Conservation (phyloP, 805 yeast genomes). For the Wickerhamomyces queroliae region DNA sequence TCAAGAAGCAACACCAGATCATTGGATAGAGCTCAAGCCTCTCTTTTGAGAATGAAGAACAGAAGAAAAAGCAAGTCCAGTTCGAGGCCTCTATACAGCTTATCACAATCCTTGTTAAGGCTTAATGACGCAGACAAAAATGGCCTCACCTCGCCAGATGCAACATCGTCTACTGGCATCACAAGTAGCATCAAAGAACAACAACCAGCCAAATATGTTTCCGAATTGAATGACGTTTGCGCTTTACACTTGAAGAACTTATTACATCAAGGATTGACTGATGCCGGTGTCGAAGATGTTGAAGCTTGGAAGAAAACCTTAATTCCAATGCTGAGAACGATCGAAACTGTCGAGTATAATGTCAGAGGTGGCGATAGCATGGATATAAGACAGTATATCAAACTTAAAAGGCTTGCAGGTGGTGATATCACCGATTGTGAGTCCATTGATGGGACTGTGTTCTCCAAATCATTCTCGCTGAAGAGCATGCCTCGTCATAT, state of each 20-base stretch:
- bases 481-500: constrained; percentile 69
- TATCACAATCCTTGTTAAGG: constrained; percentile 13
- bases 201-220: constrained; percentile 9
- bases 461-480: constrained; percentile 77
- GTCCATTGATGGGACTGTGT: constrained; percentile 72
- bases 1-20: constrained; percentile 39
- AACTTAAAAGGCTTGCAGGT: constrained; percentile 80
- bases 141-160: constrained; percentile 25
- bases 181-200: constrained; percentile 2
- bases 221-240: constrained; percentile 31
- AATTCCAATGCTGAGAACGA: constrained; percentile 42
- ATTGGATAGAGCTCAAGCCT: constrained; percentile 60
- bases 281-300: constrained; percentile 45
- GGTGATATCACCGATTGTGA: constrained; percentile 56
- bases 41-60: constrained; percentile 52
- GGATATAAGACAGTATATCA: constrained; percentile 85
- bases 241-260: constrained; percentile 41
- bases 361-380: constrained; percentile 62
- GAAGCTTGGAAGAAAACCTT: constrained; percentile 58
- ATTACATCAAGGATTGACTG: constrained; percentile 54
- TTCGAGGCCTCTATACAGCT: constrained; percentile 25
- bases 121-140: constrained; percentile 6
- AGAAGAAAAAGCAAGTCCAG: constrained; percentile 48
- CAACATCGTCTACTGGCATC: constrained; percentile 17
- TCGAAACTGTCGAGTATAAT: constrained; percentile 56